phyloP scores from a whole-genome alignment of 305 asterid genomes.

The Striga hermonthica region DNA sequence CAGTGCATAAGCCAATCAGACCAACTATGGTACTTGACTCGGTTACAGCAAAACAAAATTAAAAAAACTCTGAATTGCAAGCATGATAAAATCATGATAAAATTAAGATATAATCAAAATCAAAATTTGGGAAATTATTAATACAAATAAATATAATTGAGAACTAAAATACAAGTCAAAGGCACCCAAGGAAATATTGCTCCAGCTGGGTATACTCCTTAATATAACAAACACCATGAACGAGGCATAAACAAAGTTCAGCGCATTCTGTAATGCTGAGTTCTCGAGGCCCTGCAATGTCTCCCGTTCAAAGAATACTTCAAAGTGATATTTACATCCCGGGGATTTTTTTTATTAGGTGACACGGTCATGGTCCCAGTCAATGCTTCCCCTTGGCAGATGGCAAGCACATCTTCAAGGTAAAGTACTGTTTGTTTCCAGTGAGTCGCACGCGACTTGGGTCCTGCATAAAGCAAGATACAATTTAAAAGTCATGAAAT shows the following conservation, averaged over 20 bases:
- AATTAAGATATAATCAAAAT: no score
- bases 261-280: slow-evolving; percentile 75
- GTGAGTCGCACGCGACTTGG: slow-evolving; percentile 84
- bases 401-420: slow-evolving; percentile 80
- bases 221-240: no score
- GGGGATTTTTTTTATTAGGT: slow-evolving; percentile 87
- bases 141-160: no score
- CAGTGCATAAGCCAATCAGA: no score
- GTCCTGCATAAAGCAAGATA: slow-evolving; percentile 44
- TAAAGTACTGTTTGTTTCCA: slow-evolving; percentile 95
- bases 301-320: slow-evolving; percentile 71
- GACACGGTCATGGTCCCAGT: slow-evolving; percentile 70
- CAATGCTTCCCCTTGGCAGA: slow-evolving; percentile 80
- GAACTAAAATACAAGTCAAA: no score
- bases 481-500: neutral
- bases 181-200: no score
- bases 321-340: slow-evolving; percentile 77
- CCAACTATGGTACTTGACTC: no score
- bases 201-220: no score
- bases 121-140: no score
- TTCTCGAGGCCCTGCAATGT: slow-evolving; percentile 65
- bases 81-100: no score
- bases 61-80: no score
- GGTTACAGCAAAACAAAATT: no score
- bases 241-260: slow-evolving; percentile 32